Conservation (phyloP, 805 yeast genomes). For the Wickerhamiella musiphila region DNA sequence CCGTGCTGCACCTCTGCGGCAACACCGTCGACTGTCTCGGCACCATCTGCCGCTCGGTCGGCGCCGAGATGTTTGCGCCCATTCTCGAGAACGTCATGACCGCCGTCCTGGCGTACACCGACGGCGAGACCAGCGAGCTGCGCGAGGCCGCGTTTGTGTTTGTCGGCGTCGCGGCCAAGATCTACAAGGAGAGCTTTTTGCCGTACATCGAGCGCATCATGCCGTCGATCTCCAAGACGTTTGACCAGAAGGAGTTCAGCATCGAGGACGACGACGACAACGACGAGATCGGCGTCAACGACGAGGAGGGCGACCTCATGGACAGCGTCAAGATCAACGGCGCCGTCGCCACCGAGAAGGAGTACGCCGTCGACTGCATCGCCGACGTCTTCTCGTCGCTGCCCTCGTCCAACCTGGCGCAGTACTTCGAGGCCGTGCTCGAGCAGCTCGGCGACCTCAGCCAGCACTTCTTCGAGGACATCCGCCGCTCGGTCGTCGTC, state of each 20-base stretch:
- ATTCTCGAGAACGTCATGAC: slow-evolving; percentile 78
- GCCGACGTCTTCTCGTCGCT: slow-evolving; percentile 62
- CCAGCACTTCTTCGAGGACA: slow-evolving; percentile 69
- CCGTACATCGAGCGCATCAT: slow-evolving; percentile 68
- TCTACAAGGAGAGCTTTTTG: slow-evolving; percentile 78
- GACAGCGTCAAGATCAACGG: slow-evolving; percentile 76
- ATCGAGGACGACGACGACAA: slow-evolving; percentile 25
- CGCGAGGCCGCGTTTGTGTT: slow-evolving; percentile 92
- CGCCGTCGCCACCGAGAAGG: slow-evolving; percentile 90
- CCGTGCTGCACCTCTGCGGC: slow-evolving; percentile 81
- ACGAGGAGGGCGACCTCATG: slow-evolving; percentile 37
- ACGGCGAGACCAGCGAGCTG: slow-evolving; percentile 63
- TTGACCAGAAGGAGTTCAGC: slow-evolving; percentile 68
- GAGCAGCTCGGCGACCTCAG: slow-evolving; percentile 52
- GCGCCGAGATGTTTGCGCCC: slow-evolving; percentile 70
- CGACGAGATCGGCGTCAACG: slow-evolving; percentile 25
- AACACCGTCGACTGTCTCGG: slow-evolving; percentile 85
- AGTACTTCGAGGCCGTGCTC: slow-evolving; percentile 9
- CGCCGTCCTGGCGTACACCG: slow-evolving; percentile 66
- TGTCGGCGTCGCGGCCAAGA: slow-evolving; percentile 85
- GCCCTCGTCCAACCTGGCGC: slow-evolving; percentile 33
- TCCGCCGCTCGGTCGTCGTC: slow-evolving; percentile 71
- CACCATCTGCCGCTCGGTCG: slow-evolving; percentile 92
- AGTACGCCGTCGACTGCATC: slow-evolving; percentile 76
- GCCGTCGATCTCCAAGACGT: slow-evolving; percentile 68